These are phyloP conservation scores for Talaromyces sp. DNA, from an alignment of 2,329 filamentous ascomycete genomes.

Conservation along the genomic window DNA sequence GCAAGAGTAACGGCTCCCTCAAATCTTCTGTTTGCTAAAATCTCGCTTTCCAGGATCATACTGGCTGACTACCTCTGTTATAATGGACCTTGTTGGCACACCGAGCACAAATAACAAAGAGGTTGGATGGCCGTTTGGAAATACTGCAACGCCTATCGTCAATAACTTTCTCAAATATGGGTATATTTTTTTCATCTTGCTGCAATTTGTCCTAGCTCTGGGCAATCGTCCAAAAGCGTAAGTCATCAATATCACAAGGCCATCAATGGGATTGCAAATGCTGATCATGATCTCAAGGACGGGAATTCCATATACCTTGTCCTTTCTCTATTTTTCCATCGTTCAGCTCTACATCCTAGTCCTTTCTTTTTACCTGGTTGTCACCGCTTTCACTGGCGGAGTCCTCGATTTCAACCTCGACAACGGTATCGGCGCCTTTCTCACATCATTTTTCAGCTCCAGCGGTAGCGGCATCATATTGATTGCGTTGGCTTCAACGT, in stretches of 20 bases:
- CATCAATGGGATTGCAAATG: background rate
- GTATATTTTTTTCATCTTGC: slow-evolving; percentile 83
- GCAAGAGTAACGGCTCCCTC: background rate
- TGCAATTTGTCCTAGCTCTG: slow-evolving; percentile 94
- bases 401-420: slow-evolving; percentile 61
- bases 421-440: slow-evolving; percentile 62
- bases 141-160: slow-evolving; percentile 78
- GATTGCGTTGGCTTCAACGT: slow-evolving; percentile 87
- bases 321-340: slow-evolving; percentile 79
- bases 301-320: slow-evolving; percentile 84
- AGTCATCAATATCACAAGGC: slow-evolving; percentile 9
- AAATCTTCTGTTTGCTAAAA: background rate
- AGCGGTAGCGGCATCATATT: slow-evolving; percentile 84
- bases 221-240: slow-evolving; percentile 90
- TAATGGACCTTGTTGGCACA: slow-evolving; percentile 92
- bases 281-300: slow-evolving; percentile 48
- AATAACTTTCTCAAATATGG: slow-evolving; percentile 89
- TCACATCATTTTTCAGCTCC: slow-evolving; percentile 77
- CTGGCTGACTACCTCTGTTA: slow-evolving; percentile 96
- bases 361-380: slow-evolving; percentile 81
- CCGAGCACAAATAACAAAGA: slow-evolving; percentile 56
- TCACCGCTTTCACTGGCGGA: slow-evolving; percentile 68
- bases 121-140: slow-evolving; percentile 81
- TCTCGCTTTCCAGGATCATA: slow-evolving; percentile 64
- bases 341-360: slow-evolving; percentile 90